phyloP scores from a whole-genome alignment of 768 basidiomycete genomes.

The Lyophyllum decastes region DNA sequence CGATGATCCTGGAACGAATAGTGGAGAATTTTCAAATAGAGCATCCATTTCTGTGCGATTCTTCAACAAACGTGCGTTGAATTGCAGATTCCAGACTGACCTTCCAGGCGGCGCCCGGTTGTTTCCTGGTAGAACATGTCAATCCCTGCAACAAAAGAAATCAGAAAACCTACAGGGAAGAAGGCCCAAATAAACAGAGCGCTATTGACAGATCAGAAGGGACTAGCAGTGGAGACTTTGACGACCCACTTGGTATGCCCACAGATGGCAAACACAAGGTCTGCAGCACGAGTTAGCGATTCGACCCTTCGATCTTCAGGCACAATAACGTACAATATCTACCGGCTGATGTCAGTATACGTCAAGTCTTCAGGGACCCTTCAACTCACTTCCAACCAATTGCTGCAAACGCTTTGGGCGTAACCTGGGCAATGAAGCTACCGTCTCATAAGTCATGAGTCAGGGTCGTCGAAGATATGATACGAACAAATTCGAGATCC shows the following conservation, averaged over 20 bases:
- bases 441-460: background rate
- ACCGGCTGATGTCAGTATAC: background rate
- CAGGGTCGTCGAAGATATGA: background rate
- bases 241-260: slow-evolving; percentile 40
- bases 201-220: slow-evolving; percentile 14
- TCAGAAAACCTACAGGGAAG: slow-evolving; percentile 32
- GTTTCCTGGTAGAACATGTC: slow-evolving; percentile 34
- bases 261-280: slow-evolving; percentile 47
- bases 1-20: slow-evolving; percentile 36
- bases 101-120: slow-evolving; percentile 43
- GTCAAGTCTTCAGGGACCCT: background rate
- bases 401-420: slow-evolving; percentile 37
- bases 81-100: slow-evolving; percentile 13
- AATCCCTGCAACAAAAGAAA: background rate
- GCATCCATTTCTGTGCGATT: slow-evolving; percentile 39
- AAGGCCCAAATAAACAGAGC: slow-evolving; percentile 46
- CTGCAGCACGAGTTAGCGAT: background rate
- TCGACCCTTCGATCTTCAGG: no score
- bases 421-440: slow-evolving; percentile 44
- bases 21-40: slow-evolving; percentile 37
- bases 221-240: no score
- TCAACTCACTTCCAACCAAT: slow-evolving; percentile 41
- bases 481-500: slow-evolving; percentile 45
- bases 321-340: slow-evolving; percentile 29
- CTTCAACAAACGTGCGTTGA: background rate